These are phyloP conservation scores for Leucocoprinus sp. DNA, from an alignment of 768 basidiomycete species.

Conservation along the genomic window DNA sequence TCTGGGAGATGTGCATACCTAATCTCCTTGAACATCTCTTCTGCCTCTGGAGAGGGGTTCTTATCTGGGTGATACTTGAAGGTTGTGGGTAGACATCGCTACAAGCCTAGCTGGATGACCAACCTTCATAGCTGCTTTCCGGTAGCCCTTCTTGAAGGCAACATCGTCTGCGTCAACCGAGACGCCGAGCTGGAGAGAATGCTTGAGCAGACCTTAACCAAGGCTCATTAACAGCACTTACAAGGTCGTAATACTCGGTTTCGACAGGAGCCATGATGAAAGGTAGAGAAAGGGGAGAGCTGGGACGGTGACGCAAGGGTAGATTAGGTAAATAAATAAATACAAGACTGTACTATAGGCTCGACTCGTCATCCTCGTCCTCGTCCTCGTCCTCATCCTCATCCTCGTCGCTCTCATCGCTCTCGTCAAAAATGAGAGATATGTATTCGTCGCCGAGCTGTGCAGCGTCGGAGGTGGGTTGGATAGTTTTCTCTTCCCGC, in stretches of 20 bases:
- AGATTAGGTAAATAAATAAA: background rate
- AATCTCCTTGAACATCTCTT: constrained; percentile 95
- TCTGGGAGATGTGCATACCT: too few species aligned
- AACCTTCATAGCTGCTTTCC: constrained; percentile 91
- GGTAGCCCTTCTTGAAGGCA: constrained; percentile 88
- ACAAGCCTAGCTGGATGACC: constrained; percentile 13
- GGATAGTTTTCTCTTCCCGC: too few species aligned
- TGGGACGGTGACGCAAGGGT: background rate
- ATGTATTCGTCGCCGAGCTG: constrained; percentile 84
- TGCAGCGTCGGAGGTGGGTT: constrained; percentile 54
- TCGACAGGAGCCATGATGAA: constrained; percentile 74
- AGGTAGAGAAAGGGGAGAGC: constrained; percentile 6
- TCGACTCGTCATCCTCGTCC: constrained; percentile 23
- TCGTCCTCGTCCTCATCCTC: constrained; percentile 18
- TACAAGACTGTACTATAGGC: too few species aligned
- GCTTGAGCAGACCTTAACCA: too few species aligned
- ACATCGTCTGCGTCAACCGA: constrained; percentile 67
- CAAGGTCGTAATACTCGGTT: constrained; percentile 84
- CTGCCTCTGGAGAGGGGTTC: constrained; percentile 87
- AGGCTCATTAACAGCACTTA: constrained; percentile 27
- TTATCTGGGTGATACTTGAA: constrained; percentile 89
- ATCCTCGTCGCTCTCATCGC: constrained; percentile 43
- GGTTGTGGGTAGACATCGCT: constrained; percentile 4
- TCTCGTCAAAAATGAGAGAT: constrained; percentile 68
- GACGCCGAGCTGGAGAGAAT: constrained; percentile 52